phyloP scores from a whole-genome alignment of 306 rosid species.

The Rubus idaeus region DNA sequence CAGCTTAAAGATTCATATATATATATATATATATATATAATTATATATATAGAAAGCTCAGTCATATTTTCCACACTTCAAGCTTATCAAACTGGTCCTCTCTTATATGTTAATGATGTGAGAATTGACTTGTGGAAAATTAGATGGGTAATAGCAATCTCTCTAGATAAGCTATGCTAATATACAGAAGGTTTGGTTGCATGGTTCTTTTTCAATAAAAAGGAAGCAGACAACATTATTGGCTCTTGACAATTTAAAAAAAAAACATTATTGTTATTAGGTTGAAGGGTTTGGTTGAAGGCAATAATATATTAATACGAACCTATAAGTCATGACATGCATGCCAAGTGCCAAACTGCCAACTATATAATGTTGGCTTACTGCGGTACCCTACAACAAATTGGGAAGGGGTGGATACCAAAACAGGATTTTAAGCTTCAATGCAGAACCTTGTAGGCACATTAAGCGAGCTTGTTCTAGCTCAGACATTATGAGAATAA shows the following conservation, averaged over 20 bases:
- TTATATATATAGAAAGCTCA: background rate
- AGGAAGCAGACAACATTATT: background rate
- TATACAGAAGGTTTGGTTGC: background rate
- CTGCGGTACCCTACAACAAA: background rate
- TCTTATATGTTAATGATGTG: background rate
- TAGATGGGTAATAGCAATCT: background rate
- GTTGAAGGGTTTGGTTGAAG: background rate
- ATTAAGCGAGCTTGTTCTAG: background rate
- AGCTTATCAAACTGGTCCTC: background rate
- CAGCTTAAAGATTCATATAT: background rate
- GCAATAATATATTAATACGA: background rate
- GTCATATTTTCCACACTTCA: background rate
- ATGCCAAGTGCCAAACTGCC: too few species aligned
- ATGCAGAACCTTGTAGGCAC: background rate
- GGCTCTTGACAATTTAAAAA: too few species aligned
- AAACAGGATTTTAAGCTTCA: background rate
- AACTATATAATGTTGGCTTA: too few species aligned
- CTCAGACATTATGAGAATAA: background rate
- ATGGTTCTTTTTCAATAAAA: background rate
- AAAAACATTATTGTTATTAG: background rate
- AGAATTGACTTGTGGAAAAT: background rate
- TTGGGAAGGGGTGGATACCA: background rate
- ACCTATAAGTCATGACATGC: too few species aligned
- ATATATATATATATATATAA: too few species aligned
- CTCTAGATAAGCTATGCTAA: background rate